Evolutionary conservation across 805 yeast species (phyloP).

Genomic region (Ogataea siamensis): DNA sequence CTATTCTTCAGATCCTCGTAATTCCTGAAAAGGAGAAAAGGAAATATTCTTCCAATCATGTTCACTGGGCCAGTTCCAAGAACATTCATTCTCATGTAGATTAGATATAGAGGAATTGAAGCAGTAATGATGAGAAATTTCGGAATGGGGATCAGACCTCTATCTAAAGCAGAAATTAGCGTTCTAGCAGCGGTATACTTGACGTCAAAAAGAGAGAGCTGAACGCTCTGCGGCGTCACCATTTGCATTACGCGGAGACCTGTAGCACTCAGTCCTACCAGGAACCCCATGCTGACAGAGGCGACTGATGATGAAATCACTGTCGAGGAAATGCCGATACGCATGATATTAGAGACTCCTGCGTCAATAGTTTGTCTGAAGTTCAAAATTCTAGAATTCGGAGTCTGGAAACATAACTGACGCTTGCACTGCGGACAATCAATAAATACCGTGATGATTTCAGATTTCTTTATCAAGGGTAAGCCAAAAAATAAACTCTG

Average conservation of each 20-base stretch:
- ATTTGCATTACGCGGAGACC: constrained; percentile 32
- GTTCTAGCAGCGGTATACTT: constrained; percentile 7
- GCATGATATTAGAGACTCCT: constrained; percentile 19
- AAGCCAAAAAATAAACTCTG: constrained; percentile 19
- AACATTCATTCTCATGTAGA: constrained; percentile 22
- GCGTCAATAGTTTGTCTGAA: constrained; percentile 14
- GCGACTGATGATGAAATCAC: constrained; percentile 22
- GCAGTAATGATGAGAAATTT: constrained; percentile 27
- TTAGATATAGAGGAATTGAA: constrained; percentile 32
- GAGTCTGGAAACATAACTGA: constrained; percentile 29
- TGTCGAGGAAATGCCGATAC: constrained; percentile 20
- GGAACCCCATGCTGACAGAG: constrained; percentile 23
- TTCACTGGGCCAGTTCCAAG: constrained; percentile 11
- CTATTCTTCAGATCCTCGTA: constrained; percentile 13
- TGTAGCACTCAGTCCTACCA: constrained; percentile 22
- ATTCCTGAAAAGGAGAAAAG: constrained; percentile 17
- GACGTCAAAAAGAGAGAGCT: constrained; percentile 31
- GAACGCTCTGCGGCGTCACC: constrained; percentile 35
- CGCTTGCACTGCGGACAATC: constrained; percentile 40
- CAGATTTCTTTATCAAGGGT: constrained; percentile 20
- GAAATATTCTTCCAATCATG: constrained; percentile 14
- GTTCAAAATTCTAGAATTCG: constrained; percentile 22
- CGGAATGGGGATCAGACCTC: constrained; percentile 21
- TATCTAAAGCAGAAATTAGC: constrained; percentile 22
- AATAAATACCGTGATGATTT: constrained; percentile 23